These are phyloP conservation scores for Batkoa obscura DNA, from an alignment of 371 early-diverging fungal species.

Conservation along the genomic window DNA sequence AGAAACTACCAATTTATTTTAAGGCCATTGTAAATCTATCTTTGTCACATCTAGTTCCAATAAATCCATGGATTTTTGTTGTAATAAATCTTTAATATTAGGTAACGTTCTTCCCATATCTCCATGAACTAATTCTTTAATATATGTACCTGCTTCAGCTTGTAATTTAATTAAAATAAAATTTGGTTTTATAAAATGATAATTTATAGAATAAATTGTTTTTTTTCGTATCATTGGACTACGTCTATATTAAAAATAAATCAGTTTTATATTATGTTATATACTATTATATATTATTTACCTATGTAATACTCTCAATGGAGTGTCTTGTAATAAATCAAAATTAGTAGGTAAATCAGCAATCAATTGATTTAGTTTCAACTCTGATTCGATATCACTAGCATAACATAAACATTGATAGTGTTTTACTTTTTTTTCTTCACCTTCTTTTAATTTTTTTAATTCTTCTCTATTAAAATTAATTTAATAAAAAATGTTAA, in stretches of 20 bases:
- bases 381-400: constrained; percentile 13
- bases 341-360: constrained; percentile 31
- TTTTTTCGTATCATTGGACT: constrained; percentile 54
- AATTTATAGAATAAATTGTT: constrained; percentile 28
- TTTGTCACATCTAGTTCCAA: constrained; percentile 4
- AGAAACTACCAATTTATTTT: not conserved
- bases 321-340: constrained; percentile 60
- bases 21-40: constrained; percentile 1
- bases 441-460: constrained; percentile 63
- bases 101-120: constrained; percentile 87
- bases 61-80: not conserved
- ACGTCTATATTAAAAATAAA: constrained; percentile 23
- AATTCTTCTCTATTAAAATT: constrained; percentile 20
- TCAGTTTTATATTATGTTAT: not conserved
- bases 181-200: constrained; percentile 16
- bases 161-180: constrained; percentile 42
- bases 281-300: constrained; percentile 6
- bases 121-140: constrained; percentile 97
- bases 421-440: constrained; percentile 60
- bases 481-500: not conserved
- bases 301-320: constrained; percentile 80
- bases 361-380: constrained; percentile 22
- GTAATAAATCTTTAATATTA: constrained; percentile 13
- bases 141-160: constrained; percentile 91
- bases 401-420: constrained; percentile 56